Base-by-base conservation (phyloP, 192 early-diverging fungal genomes). In the Spizellomyces sp. region DNA sequence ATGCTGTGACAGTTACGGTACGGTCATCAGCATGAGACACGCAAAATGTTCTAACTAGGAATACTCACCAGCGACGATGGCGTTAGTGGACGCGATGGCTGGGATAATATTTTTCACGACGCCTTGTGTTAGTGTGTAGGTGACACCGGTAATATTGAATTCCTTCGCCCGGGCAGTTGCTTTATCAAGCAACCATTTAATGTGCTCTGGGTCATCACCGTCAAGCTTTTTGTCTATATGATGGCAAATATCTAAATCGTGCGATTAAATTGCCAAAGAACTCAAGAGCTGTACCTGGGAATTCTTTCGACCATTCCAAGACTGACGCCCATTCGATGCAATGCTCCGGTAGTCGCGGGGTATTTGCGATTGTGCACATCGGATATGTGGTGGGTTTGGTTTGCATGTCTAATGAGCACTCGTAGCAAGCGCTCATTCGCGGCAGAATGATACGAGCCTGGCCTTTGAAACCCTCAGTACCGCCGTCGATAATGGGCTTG, bases 81-180 rank as follows among this genome's bases (percentile, higher is more conserved):
- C 98, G 69, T 99, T 99, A 19, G 98, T 97, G 1, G 96, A 96
- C 44, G 98, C 96, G 67, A 99, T 95, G 22, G 96, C 95, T 1
- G 96, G 96, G 66, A 98, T 98, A 67, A 99, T 98, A 79, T 96
- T 96, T 82, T 99, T 99, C 61, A 99, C 94, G 17, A 99, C 97
- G 8, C 95, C 95, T 78, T 96, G 94, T 0, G 95, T 93, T 56
- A 99, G 83, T 21, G 92, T 88, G 64, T 93, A 96, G 2, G 88
- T 96, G 12, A 99, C 89, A 8, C 95, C 95, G 6, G 82, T 74
- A 62, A 99, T 99, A 67, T 89, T 91, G 73, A 91, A 95, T 64
- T 91, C 75, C n/a, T 76, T 75, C 1, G 93, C 97, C 12, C 79
- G 95, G 90, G 69, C 90, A 86, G n/a, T 90, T 87, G 93, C 96